These are phyloP conservation scores for Alternaria sp. DNA, from an alignment of 2,329 filamentous ascomycete genomes.

Conservation along the genomic window DNA sequence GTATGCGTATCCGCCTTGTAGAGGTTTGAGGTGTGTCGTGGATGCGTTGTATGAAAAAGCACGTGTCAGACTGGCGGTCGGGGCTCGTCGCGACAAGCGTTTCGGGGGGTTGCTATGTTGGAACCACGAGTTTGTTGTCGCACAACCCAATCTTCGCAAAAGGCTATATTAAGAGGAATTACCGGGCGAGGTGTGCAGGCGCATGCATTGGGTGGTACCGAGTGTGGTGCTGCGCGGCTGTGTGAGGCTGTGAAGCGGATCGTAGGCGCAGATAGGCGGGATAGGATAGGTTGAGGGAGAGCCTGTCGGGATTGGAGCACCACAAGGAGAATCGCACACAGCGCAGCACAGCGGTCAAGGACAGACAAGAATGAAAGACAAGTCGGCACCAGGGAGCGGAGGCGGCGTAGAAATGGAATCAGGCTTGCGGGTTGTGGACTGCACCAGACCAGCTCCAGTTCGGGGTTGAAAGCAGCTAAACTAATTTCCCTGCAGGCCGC, in stretches of 20 bases:
- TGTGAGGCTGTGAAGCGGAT: conserved; percentile 7
- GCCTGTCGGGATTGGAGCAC: background rate
- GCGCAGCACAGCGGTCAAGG: conserved; percentile 15
- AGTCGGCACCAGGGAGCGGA: conserved; percentile 10
- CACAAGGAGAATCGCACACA: background rate
- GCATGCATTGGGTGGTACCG: conserved; percentile 2
- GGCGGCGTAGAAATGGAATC: conserved; percentile 21
- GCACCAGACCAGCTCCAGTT: conserved; percentile 9
- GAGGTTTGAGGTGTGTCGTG: background rate
- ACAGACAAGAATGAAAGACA: conserved; percentile 21
- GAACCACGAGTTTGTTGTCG: conserved; percentile 6
- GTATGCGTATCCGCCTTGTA: background rate
- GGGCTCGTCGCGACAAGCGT: background rate
- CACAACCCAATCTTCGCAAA: conserved; percentile 3
- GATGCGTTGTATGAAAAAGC: background rate
- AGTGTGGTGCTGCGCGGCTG: conserved; percentile 1
- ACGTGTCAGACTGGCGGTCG: background rate
- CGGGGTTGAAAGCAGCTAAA: conserved; percentile 10
- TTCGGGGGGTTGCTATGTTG: conserved; percentile 1
- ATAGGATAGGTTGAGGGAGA: background rate
- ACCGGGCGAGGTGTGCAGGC: conserved; percentile 6
- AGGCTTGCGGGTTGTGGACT: conserved; percentile 12
- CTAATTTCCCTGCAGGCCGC: conserved; percentile 15
- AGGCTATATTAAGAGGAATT: conserved; percentile 4
- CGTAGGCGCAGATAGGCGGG: conserved; percentile 1